Evolutionary conservation across 768 basidiomycete species (phyloP), one percentile per base, ranked within the genome.

Genomic region (Trametes elegans): DNA sequence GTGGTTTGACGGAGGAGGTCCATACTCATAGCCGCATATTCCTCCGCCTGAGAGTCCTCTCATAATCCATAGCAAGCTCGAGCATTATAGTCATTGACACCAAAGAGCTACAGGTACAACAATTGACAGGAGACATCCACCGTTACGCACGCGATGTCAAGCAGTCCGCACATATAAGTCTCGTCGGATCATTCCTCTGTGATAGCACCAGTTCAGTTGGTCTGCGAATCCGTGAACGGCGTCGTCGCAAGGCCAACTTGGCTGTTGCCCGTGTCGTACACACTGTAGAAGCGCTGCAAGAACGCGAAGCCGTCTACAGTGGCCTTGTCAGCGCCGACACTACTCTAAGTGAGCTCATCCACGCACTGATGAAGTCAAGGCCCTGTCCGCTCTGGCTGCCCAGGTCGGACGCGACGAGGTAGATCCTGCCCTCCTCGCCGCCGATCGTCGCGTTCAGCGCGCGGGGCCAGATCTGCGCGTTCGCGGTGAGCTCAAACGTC

Each of bases 381-480:
- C 85, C 84, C 34, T 73, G 68, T 1, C 84, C 84, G 49, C 74
- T 79, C 47, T 60, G 58, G 49, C 64, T 66, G 29, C 83, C 82
- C 35, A 85, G 63, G 62, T 84, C 81, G 18, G 73, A 74, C n/a
- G 75, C 71, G 62, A 85, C 74, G 57, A 84, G 72, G 60, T 85
- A 86, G 59, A 86, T 85, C 50, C 68, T 67, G 61, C 65, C 62
- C 4, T 70, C 58, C 24, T 70, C 65, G 41, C 87, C 87, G 52
- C 84, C 84, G 13, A 89, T 76, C 29, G 70, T 68, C 14, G 71
- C 67, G 70, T 88, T 87, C 57, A 82, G 71, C 3, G 73, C 63
- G 42, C 82, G 79, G 0, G 85, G 85, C 83, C 85, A 88, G 58
- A 84, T 81, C 74, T 89, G 86, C 3, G 82, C 85, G 61, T 86